A percentile compares a stretch with the other conserved stretches of the same genome.
phyloP scores from a whole-genome alignment of 768 basidiomycete genomes.

The Boletus edulis region DNA sequence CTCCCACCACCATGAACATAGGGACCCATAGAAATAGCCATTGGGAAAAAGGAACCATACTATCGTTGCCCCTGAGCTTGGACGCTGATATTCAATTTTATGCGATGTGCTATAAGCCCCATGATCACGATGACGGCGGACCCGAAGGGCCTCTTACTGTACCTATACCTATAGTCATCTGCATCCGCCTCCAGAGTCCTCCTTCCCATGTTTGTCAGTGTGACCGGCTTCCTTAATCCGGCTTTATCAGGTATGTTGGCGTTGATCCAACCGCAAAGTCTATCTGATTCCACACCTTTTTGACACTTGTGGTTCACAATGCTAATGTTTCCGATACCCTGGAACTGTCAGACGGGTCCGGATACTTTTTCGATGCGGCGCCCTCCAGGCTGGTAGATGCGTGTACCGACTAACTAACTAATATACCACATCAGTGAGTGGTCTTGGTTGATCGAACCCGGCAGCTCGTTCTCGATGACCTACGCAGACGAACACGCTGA shows the following conservation, averaged over 20 bases:
- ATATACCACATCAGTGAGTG: too few relatives aligned
- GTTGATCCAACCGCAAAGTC: conserved; percentile 1
- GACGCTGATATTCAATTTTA: too few relatives aligned
- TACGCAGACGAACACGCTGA: too few relatives aligned
- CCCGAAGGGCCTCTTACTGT: neutral
- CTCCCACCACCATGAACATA: neutral
- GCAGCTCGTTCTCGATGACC: too few relatives aligned
- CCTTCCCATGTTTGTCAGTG: conserved; percentile 6
- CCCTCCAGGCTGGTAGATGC: neutral
- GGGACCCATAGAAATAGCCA: neutral
- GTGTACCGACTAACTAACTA: too few relatives aligned
- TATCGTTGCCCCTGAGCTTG: neutral
- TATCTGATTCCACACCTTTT: neutral
- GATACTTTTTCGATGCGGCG: too few relatives aligned
- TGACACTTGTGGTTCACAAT: neutral
- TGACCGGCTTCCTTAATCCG: neutral
- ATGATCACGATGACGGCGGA: neutral
- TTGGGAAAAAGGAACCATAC: too few relatives aligned
- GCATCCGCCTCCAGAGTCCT: too few relatives aligned
- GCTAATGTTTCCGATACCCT: neutral
- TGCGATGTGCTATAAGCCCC: neutral
- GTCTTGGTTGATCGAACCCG: too few relatives aligned
- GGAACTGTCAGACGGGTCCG: neutral
- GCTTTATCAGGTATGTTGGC: neutral
- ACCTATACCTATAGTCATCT: too few relatives aligned